phyloP scores from a whole-genome alignment of 345 rosid genomes.

The Salix dunnii region DNA sequence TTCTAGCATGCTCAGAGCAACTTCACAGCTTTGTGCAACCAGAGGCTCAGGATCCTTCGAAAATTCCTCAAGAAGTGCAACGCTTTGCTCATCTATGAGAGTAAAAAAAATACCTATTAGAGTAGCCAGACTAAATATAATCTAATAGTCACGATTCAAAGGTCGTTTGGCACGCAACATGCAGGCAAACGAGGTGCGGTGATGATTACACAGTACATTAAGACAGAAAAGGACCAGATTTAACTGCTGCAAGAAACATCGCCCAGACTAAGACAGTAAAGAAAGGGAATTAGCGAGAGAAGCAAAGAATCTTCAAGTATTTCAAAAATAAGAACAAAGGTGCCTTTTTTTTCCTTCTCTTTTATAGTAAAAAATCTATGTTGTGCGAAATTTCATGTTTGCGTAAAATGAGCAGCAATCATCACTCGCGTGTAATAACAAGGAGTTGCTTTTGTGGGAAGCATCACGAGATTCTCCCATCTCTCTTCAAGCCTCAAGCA shows the following conservation, averaged over 20 bases:
- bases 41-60: conserved; percentile 77
- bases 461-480: not conserved
- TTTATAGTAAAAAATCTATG: not conserved
- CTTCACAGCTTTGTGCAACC: conserved; percentile 95
- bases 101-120: not conserved
- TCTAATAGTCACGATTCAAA: not conserved
- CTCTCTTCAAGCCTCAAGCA: not conserved
- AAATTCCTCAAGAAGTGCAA: conserved; percentile 74
- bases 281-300: no score
- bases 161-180: not conserved
- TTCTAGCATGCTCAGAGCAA: conserved; percentile 91
- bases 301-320: not conserved
- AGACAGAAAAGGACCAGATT: not conserved
- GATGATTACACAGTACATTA: not conserved
- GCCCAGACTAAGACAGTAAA: no score
- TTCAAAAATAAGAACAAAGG: not conserved
- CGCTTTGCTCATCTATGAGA: conserved; percentile 63
- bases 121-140: not conserved
- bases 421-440: not conserved
- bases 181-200: not conserved
- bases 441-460: not conserved
- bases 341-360: not conserved
- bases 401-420: not conserved
- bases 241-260: no score
- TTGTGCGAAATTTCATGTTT: not conserved